Base-by-base conservation (phyloP, 2,329 filamentous ascomycete genomes). In the Didymella lethalis region DNA sequence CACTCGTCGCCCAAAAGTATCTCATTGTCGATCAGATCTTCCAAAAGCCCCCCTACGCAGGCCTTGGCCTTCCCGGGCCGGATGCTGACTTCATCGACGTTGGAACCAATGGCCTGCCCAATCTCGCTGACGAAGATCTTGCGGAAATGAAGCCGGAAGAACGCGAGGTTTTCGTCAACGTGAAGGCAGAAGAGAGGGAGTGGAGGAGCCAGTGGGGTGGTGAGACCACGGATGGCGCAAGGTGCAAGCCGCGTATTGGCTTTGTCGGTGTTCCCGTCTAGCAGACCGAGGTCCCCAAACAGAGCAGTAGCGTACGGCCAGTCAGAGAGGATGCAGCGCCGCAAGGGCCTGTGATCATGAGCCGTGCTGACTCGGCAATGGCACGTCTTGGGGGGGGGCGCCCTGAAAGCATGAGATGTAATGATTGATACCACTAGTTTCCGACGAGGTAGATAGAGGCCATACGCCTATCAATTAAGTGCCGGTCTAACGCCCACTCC, bases 191-290 rank as follows among this genome's bases (percentile, higher is more conserved):
- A 54, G 91, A 97, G 76, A 76, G 79, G 60, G 78, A 84, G 53
- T 98, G 93, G 91, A 91, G 91, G 75, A 81, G 78, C 31, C 84
- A 83, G 63, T 97, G 93, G 92, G 85, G 85, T 16, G 83, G 85
- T 5, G 93, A 97, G 78, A 81, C 76, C 34, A 77, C 83, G 10
- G 85, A 86, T 70, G 83, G 82, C 32, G 71, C 75, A 28, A 72
- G 83, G 49, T 77, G 74, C 25, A 76, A 77, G 59, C 75, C 83
- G 56, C 79, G 78, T 70, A 81, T 84, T 55, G 80, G 80, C 31
- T 80, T 81, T 64, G 76, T 76, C 49, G 81, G 81, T 61, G 81
- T 82, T 73, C 81, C 81, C 44, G 80, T 83, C 67, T 83, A 62
- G 48, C 45, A 58, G 43, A 20, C 14, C 28, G 11, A 31, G 48